phyloP scores from a whole-genome alignment of 306 rosid species.

The peach (Prunus persica) region Prunus_persica_NCBIv2 NC_034009.1:11674501-11675000 shows the following conservation, averaged over 20 bases:
- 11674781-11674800: constrained; percentile 78
- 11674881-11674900: constrained; percentile 43
- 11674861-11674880: constrained; percentile 72
- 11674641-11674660: constrained; percentile 58
- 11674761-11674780: constrained; percentile 76
- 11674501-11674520: constrained; percentile 80
- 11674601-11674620: constrained; percentile 50
- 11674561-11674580: constrained; percentile 73
- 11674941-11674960: constrained; percentile 76
- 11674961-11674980: constrained; percentile 90
- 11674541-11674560: constrained; percentile 83
- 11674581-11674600: constrained; percentile 75
- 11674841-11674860: constrained; percentile 80
- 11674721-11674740: constrained; percentile 83
- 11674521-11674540: constrained; percentile 92
- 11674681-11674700: constrained; percentile 91
- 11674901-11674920: constrained; percentile 74
- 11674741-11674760: constrained; percentile 71
- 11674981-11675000: constrained; percentile 89
- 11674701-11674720: constrained; percentile 82
- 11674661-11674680: constrained; percentile 66
- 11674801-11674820: constrained; percentile 95
- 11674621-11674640: constrained; percentile 66
- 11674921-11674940: constrained; percentile 86
- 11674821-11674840: constrained; percentile 68